A percentile compares a stretch with the other conserved stretches of the same genome.
Conservation (phyloP, 2,329 filamentous ascomycete species). For the Lachnellula subtilissima region DNA sequence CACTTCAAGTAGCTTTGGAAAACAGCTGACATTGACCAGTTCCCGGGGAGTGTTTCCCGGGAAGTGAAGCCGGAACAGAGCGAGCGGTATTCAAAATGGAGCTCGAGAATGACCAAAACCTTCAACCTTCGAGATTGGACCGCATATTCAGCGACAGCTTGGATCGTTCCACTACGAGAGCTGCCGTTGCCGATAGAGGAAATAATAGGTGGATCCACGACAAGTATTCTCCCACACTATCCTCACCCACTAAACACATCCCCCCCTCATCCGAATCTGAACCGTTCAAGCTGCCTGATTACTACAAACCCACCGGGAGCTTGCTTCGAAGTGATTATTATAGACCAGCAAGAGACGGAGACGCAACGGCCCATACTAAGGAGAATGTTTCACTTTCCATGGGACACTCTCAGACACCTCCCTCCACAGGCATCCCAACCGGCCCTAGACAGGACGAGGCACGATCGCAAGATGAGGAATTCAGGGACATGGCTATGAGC, state of each 20-base stretch:
- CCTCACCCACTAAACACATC: neutral
- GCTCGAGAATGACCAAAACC: neutral
- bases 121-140: constrained; percentile 1
- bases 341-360: neutral
- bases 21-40: neutral
- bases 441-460: too few relatives aligned
- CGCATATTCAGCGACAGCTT: neutral
- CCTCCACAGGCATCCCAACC: neutral
- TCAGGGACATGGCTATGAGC: neutral
- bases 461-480: neutral
- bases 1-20: too few relatives aligned
- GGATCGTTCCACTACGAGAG: neutral
- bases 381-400: neutral
- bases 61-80: neutral
- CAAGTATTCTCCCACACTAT: neutral
- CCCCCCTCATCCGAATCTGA: neutral
- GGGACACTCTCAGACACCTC: neutral
- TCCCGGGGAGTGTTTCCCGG: constrained; percentile 2
- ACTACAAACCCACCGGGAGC: neutral
- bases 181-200: neutral
- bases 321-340: neutral
- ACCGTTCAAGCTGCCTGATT: neutral
- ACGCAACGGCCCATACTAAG: neutral
- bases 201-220: neutral
- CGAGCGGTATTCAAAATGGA: neutral